Evolutionary conservation across 352 stramenopile species (phyloP).

Genomic region (Globisporangium paroecandrum): DNA sequence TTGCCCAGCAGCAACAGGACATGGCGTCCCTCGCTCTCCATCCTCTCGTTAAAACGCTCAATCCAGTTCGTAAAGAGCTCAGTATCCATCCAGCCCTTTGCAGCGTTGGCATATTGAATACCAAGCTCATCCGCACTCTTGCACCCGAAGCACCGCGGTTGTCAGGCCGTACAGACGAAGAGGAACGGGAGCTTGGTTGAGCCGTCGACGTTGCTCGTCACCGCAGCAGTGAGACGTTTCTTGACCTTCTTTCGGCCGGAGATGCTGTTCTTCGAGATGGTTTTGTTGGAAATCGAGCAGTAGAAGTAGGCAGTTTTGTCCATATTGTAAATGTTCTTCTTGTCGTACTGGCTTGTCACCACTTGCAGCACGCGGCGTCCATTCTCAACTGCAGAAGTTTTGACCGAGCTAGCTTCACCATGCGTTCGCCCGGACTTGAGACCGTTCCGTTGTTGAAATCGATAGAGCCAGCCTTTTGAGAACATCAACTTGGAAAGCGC

Average conservation of each 20-base stretch:
- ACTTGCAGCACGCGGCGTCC: neutral
- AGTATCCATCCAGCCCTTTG: slow-evolving; percentile 8
- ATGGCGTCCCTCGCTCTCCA: neutral
- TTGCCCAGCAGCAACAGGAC: neutral
- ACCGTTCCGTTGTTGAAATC: neutral
- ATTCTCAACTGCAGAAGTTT: neutral
- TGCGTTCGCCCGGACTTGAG: neutral
- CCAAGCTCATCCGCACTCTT: neutral
- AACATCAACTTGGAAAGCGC: neutral
- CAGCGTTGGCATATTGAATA: slow-evolving; percentile 6
- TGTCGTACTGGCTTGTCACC: slow-evolving; percentile 1
- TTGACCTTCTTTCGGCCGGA: neutral
- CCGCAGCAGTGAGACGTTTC: neutral
- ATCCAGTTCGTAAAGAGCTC: neutral
- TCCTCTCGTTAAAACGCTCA: neutral
- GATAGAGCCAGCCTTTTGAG: slow-evolving; percentile 8
- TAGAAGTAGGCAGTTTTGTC: slow-evolving; percentile 8
- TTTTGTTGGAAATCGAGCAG: neutral
- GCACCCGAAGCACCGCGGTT: slow-evolving; percentile 1
- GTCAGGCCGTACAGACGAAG: neutral
- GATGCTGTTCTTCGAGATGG: slow-evolving; percentile 2
- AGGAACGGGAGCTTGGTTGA: neutral
- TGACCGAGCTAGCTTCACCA: slow-evolving; percentile 2
- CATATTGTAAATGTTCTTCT: slow-evolving; percentile 13
- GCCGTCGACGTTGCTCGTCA: slow-evolving; percentile 4